These are phyloP conservation scores for Firmiana major DNA, from an alignment of 345 rosid species.

Conservation along the genomic window DNA sequence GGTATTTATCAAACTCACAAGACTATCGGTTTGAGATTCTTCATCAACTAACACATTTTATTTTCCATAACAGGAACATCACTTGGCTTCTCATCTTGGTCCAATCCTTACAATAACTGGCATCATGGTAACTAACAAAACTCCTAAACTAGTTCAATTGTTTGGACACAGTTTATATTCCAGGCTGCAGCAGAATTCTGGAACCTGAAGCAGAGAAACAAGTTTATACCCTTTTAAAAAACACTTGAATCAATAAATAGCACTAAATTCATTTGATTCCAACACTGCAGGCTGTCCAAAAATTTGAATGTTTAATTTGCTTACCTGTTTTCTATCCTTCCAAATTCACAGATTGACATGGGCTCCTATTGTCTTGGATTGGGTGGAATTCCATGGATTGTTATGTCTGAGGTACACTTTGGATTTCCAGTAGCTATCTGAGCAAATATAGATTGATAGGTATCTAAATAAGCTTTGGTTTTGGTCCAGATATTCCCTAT, in stretches of 20 bases:
- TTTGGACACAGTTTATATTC: neutral
- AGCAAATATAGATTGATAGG: neutral
- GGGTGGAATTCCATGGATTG: slow-evolving; percentile 97
- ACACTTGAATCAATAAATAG: neutral
- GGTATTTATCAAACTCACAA: slow-evolving; percentile 28
- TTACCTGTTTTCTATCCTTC: neutral
- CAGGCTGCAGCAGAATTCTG: neutral
- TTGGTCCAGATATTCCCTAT: slow-evolving; percentile 75
- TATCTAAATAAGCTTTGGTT: neutral
- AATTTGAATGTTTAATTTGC: neutral
- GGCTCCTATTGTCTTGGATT: slow-evolving; percentile 79
- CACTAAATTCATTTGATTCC: neutral
- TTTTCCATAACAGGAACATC: slow-evolving; percentile 36
- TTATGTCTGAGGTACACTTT: slow-evolving; percentile 84
- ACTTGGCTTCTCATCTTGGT: slow-evolving; percentile 50
- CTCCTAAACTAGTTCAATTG: too few species aligned
- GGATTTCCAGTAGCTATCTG: neutral
- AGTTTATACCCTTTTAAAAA: neutral
- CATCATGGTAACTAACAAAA: slow-evolving; percentile 50
- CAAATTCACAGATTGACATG: slow-evolving; percentile 51
- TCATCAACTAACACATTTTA: slow-evolving; percentile 1
- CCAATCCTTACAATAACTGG: slow-evolving; percentile 71
- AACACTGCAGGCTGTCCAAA: neutral
- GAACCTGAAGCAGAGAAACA: neutral
- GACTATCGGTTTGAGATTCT: neutral